Evolutionary conservation across 2,329 filamentous ascomycete genomes (phyloP).

Genomic region (Fusarium sp.): DNA sequence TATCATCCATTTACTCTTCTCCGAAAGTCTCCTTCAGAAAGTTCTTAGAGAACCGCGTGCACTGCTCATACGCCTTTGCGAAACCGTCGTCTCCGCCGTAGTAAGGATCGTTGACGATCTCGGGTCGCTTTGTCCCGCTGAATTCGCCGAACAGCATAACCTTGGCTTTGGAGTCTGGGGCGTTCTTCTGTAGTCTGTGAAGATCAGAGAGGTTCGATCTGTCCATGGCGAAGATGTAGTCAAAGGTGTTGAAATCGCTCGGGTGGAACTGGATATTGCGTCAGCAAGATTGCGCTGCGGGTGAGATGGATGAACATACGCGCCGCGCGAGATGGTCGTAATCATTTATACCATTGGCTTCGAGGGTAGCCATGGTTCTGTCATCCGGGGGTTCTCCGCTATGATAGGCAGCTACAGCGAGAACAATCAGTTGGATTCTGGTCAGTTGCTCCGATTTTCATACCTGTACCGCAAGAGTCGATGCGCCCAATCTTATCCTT

Average conservation of each 20-base stretch:
- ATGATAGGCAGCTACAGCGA: conserved; percentile 79
- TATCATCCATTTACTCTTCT: conserved; percentile 7
- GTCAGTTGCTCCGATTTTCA: not conserved
- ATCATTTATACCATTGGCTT: conserved; percentile 76
- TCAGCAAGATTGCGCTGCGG: conserved; percentile 6
- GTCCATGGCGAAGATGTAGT: conserved; percentile 98
- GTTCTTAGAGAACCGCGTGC: conserved; percentile 77
- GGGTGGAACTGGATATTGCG: conserved; percentile 56
- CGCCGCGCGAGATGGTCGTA: conserved; percentile 83
- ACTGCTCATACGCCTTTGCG: conserved; percentile 86
- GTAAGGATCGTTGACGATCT: conserved; percentile 89
- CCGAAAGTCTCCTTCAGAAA: conserved; percentile 71
- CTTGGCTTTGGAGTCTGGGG: conserved; percentile 67
- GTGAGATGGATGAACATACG: conserved; percentile 56
- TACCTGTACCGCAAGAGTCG: conserved; percentile 88
- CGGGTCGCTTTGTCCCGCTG: conserved; percentile 71
- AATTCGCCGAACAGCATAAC: conserved; percentile 88
- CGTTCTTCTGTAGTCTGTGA: conserved; percentile 66
- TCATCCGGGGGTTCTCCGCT: conserved; percentile 79
- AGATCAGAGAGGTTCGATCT: conserved; percentile 80
- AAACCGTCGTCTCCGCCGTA: conserved; percentile 89
- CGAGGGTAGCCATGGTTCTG: conserved; percentile 83
- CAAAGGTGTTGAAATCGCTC: conserved; percentile 84
- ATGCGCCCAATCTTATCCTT: conserved; percentile 71
- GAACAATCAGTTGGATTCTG: conserved; percentile 9